A percentile compares a stretch with the other conserved stretches of the same genome.
Conservation (phyloP, 2,329 filamentous ascomycete species). For the Tolypocladium guangdongense region DNA sequence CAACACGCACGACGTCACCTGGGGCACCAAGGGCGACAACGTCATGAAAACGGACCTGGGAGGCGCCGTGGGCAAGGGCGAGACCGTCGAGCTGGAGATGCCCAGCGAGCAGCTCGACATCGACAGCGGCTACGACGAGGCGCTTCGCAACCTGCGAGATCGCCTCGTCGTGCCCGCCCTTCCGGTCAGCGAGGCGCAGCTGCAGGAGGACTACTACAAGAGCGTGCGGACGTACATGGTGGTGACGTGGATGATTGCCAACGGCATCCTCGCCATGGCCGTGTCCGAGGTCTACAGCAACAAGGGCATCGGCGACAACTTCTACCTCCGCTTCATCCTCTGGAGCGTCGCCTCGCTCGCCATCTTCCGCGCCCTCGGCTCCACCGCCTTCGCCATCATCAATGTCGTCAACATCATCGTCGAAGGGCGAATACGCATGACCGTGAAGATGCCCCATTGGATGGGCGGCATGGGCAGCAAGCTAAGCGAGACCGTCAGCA, state of each 20-base stretch:
- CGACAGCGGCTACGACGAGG: slow-evolving; percentile 94
- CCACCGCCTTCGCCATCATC: slow-evolving; percentile 70
- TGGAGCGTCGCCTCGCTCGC: slow-evolving; percentile 85
- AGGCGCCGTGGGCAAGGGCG: slow-evolving; percentile 65
- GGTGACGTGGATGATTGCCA: slow-evolving; percentile 83
- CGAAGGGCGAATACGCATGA: slow-evolving; percentile 65
- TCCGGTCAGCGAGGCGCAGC: slow-evolving; percentile 59
- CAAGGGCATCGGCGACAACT: slow-evolving; percentile 64
- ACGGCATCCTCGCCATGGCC: slow-evolving; percentile 87
- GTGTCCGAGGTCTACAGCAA: slow-evolving; percentile 76
- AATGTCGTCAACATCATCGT: slow-evolving; percentile 76
- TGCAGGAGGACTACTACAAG: slow-evolving; percentile 98
- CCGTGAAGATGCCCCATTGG: slow-evolving; percentile 37
- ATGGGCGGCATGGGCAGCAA: slow-evolving; percentile 31
- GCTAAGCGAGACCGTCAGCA: slow-evolving; percentile 38
- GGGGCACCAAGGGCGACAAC: slow-evolving; percentile 98
- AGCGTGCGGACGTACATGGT: slow-evolving; percentile 98
- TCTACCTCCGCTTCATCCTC: slow-evolving; percentile 85
- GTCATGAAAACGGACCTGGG: slow-evolving; percentile 87
- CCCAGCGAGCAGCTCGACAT: slow-evolving; percentile 96
- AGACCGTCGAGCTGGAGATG: slow-evolving; percentile 92
- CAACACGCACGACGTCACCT: slow-evolving; percentile 97
- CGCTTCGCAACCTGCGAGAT: slow-evolving; percentile 89
- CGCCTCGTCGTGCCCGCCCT: slow-evolving; percentile 67
- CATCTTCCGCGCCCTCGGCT: slow-evolving; percentile 77